Base-by-base conservation (phyloP, 2,329 filamentous ascomycete species). In the Trichoderma afroharzianum region DNA sequence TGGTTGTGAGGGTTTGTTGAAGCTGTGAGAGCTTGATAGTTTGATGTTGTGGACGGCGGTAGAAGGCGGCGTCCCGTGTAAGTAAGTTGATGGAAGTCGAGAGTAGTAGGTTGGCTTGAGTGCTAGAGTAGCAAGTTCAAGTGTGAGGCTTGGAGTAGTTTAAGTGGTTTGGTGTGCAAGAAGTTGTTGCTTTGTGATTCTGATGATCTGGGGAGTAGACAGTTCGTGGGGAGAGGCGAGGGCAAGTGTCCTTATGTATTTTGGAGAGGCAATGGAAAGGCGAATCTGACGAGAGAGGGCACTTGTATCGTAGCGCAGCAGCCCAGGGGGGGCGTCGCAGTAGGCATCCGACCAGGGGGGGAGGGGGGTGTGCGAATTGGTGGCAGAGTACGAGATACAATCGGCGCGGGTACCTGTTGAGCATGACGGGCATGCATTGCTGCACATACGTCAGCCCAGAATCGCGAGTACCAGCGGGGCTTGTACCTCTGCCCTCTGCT, bases 221-320 rank as follows among this genome's bases (percentile, higher is more conserved):
- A 39, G 47, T 24, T 57, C 57, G 39, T 72, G 64, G 64, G 55
- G 53, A 71, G 68, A 70, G 68, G 64, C 64, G 71, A 71, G 66
- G 71, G 61, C 74, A 53, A 75, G 53, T 72, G 78, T 75, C 75
- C 77, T 76, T 79, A 77, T 79, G 76, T 78, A 75, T 74, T 76
- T 73, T 21, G 24, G 53, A 74, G 28, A 75, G 77, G 74, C 72
- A 72, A 53, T 53, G 47, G 47, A 53, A 78, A 78, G 77, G 75
- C 77, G 74, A 79, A 78, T 79, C 77, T 79, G 77, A 78, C 72
- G 76, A 78, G 77, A 63, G 72, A 70, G 43, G 28, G 58, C 26
- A 47, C 26, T 15, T 53, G 71, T 53, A 68, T 53, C 50, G 64
- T 33, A 63, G 47, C 61, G 50, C 32, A n/a, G 36, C 36, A 18